Conservation (phyloP, 257 asterid genomes). For the Lithospermum erythrorhizon region DNA sequence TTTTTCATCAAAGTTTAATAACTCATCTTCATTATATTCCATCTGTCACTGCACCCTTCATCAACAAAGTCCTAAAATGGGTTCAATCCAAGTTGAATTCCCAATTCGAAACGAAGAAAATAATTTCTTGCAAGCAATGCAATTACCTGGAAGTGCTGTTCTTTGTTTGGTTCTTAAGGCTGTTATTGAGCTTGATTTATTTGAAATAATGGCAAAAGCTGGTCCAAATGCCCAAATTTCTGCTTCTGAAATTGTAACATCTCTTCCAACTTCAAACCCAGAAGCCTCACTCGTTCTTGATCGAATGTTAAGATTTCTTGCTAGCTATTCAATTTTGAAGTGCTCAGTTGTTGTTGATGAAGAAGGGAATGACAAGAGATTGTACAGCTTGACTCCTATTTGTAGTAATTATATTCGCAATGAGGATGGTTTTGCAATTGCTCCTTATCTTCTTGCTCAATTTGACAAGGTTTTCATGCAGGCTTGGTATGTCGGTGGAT, state of each 20-base stretch:
- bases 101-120: slow-evolving; percentile 8
- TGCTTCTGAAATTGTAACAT: slow-evolving; percentile 9
- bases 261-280: slow-evolving; percentile 14
- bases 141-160: slow-evolving; percentile 3
- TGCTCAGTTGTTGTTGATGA: slow-evolving; percentile 5
- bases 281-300: slow-evolving; percentile 15
- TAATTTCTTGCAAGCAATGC: slow-evolving; percentile 11
- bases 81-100: neutral
- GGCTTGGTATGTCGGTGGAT: slow-evolving; percentile 14
- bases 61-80: neutral
- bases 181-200: slow-evolving; percentile 15
- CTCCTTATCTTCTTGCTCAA: neutral
- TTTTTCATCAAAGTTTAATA: neutral
- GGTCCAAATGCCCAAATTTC: slow-evolving; percentile 12
- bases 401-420: slow-evolving; percentile 3
- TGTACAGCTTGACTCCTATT: slow-evolving; percentile 9
- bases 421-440: slow-evolving; percentile 9
- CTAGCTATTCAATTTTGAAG: slow-evolving; percentile 1
- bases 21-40: neutral
- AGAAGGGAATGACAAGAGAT: slow-evolving; percentile 2
- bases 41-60: no score
- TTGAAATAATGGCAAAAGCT: slow-evolving; percentile 14
- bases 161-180: slow-evolving; percentile 12
- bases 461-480: slow-evolving; percentile 21
- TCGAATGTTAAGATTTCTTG: slow-evolving; percentile 14